These are phyloP conservation scores for Tylopilus rubrobrunneus DNA, from an alignment of 768 basidiomycete species.

Conservation along the genomic window DNA sequence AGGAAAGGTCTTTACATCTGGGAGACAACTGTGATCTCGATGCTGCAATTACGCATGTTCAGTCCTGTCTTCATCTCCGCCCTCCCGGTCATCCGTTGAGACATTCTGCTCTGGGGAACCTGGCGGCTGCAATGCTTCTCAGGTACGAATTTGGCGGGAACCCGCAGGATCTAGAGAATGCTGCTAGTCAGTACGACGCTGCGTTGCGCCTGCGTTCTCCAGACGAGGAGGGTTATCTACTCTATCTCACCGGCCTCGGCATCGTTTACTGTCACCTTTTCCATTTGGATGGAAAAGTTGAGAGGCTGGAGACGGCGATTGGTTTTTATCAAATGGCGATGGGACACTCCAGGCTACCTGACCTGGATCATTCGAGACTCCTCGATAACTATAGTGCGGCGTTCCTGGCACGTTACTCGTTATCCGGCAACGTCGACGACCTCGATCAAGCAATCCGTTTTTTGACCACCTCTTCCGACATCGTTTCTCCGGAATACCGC, in stretches of 20 bases:
- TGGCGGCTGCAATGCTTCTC: constrained; percentile 20
- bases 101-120: constrained; percentile 8
- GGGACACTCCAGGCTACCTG: constrained; percentile 10
- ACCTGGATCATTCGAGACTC: constrained; percentile 15
- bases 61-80: constrained; percentile 20
- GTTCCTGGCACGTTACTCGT: constrained; percentile 16
- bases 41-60: constrained; percentile 10
- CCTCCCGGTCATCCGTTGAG: constrained; percentile 18
- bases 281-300: constrained; percentile 7
- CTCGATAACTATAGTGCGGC: constrained; percentile 18
- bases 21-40: constrained; percentile 19
- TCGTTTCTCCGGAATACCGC: constrained; percentile 7
- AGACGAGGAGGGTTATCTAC: constrained; percentile 5
- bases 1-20: constrained; percentile 12
- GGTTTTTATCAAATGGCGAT: constrained; percentile 13
- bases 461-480: constrained; percentile 14
- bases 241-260: constrained; percentile 13
- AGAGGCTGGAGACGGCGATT: constrained; percentile 22
- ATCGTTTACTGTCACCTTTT: constrained; percentile 3
- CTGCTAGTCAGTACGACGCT: constrained; percentile 4
- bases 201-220: constrained; percentile 19
- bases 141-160: constrained; percentile 24
- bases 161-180: constrained; percentile 23
- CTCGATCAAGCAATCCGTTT: constrained; percentile 23
- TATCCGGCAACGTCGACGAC: constrained; percentile 14